Percentiles rank a stretch among this genome's conserved stretches.
These are phyloP conservation scores for Cicer bijugum DNA, from an alignment of 306 rosid species.

Conservation along the genomic window DNA sequence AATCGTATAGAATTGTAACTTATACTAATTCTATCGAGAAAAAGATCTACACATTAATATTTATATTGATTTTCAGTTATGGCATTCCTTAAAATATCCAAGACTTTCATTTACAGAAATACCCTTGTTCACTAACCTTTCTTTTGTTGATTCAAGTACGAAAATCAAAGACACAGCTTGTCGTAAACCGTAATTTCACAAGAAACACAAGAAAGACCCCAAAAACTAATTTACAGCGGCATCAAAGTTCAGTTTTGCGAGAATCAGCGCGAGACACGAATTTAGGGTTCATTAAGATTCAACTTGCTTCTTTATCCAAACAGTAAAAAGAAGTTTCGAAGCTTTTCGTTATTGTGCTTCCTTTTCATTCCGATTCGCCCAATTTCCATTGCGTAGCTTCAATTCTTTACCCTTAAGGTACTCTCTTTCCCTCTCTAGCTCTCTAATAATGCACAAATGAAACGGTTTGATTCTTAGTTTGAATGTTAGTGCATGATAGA, in stretches of 20 bases:
- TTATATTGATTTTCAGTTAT: too few species aligned
- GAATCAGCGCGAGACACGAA: background rate
- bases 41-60: too few species aligned
- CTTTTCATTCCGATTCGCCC: background rate
- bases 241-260: background rate
- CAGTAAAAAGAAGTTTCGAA: background rate
- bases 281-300: constrained; percentile 17
- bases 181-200: background rate
- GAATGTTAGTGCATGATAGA: background rate
- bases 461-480: background rate
- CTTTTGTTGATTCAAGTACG: background rate
- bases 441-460: background rate
- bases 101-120: background rate
- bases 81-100: background rate
- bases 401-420: constrained; percentile 42
- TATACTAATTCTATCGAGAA: too few species aligned
- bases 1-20: too few species aligned
- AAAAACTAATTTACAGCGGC: background rate
- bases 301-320: background rate
- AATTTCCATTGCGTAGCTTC: constrained; percentile 30
- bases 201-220: background rate
- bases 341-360: background rate
- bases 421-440: constrained; percentile 22
- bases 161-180: background rate
- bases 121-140: background rate